Conservation (phyloP, 805 yeast genomes). For the Teunomyces pallodes region DNA sequence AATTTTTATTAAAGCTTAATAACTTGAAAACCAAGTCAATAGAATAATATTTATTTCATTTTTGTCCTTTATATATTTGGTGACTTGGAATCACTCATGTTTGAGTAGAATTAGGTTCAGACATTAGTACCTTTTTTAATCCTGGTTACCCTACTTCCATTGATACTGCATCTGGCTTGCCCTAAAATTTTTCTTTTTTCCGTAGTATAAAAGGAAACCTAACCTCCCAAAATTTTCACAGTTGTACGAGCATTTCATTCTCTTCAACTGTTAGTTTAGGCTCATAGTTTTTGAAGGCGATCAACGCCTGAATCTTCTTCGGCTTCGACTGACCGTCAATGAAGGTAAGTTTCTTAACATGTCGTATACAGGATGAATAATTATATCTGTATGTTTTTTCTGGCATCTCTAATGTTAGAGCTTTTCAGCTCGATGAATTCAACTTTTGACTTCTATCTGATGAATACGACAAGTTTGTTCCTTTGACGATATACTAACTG, state of each 20-base stretch:
- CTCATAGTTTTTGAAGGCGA: background rate
- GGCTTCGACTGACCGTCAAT: background rate
- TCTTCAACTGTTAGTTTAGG: constrained; percentile 1
- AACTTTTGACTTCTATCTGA: constrained; percentile 71
- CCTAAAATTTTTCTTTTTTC: background rate
- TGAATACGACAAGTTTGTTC: constrained; percentile 10
- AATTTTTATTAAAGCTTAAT: background rate
- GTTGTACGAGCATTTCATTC: background rate
- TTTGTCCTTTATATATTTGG: too few species aligned
- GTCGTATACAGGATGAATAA: constrained; percentile 33
- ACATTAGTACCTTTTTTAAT: background rate
- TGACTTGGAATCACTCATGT: too few species aligned
- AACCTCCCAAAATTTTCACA: background rate
- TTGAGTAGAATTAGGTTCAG: too few species aligned
- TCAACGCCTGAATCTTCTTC: background rate
- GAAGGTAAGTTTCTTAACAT: background rate
- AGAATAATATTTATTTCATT: too few species aligned
- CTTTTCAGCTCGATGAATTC: constrained; percentile 76
- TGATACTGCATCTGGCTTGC: background rate
- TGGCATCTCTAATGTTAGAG: constrained; percentile 93
- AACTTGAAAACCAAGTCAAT: too few species aligned
- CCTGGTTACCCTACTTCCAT: background rate
- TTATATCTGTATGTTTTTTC: constrained; percentile 57
- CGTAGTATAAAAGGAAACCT: background rate
- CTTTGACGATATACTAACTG: background rate